Percentiles rank a stretch among this genome's conserved stretches.
These are phyloP conservation scores for Stagonosporopsis rhizophila DNA, from an alignment of 2,329 filamentous ascomycete genomes.

Conservation along the genomic window DNA sequence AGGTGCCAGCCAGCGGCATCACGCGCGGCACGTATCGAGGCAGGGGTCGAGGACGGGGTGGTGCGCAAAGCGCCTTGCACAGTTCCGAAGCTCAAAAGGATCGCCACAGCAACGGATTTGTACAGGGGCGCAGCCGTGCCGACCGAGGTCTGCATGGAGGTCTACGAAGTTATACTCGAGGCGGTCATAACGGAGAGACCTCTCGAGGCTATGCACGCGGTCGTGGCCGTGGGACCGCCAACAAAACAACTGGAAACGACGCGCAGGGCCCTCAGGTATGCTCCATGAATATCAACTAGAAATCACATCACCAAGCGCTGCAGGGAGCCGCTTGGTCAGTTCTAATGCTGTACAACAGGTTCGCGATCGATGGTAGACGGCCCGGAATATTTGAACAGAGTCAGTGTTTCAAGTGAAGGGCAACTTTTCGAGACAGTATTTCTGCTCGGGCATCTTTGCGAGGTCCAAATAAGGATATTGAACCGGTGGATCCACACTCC, in stretches of 20 bases:
- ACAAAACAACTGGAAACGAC: not conserved
- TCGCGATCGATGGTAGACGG: not conserved
- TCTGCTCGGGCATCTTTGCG: slow-evolving; percentile 18
- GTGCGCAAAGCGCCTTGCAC: not conserved
- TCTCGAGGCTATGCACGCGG: slow-evolving; percentile 5
- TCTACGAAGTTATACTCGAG: not conserved
- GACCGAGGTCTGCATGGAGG: not conserved
- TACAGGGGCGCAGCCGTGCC: not conserved
- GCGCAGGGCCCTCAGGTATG: slow-evolving; percentile 2
- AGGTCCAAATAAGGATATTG: not conserved
- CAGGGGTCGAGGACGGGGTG: slow-evolving; percentile 9
- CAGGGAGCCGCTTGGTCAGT: not conserved
- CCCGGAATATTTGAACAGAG: not conserved
- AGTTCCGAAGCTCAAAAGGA: not conserved
- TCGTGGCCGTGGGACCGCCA: slow-evolving; percentile 4
- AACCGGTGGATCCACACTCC: slow-evolving; percentile 2
- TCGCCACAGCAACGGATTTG: not conserved
- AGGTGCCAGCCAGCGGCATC: not conserved
- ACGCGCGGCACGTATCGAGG: slow-evolving; percentile 4
- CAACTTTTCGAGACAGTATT: not conserved
- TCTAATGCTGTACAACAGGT: not conserved
- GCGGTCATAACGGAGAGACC: not conserved
- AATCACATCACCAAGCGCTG: not conserved
- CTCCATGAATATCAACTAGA: not conserved
- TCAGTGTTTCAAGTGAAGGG: not conserved